Conservation (phyloP, 768 basidiomycete genomes). For the Lactarius quietus region DNA sequence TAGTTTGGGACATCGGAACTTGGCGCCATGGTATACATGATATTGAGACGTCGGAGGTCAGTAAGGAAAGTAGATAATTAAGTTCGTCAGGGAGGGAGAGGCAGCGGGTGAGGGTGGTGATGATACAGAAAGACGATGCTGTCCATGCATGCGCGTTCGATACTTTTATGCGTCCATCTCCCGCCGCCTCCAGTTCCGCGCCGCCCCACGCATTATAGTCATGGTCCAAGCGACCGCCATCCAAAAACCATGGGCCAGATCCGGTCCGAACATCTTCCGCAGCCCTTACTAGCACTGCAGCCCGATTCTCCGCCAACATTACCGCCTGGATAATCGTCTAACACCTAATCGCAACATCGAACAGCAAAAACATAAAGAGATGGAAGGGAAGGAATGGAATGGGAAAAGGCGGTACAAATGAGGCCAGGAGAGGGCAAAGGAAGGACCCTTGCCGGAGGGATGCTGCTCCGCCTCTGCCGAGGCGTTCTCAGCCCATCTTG, state of each 20-base stretch:
- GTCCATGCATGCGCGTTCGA: constrained; percentile 24
- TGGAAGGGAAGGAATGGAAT: constrained; percentile 17
- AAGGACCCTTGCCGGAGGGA: constrained; percentile 5
- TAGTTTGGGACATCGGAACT: not conserved
- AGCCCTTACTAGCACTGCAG: constrained; percentile 20
- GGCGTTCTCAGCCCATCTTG: constrained; percentile 47
- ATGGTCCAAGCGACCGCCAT: constrained; percentile 21
- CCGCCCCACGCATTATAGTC: constrained; percentile 24
- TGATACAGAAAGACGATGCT: constrained; percentile 20
- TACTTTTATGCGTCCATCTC: constrained; percentile 24
- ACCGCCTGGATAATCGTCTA: constrained; percentile 25
- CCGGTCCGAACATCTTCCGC: constrained; percentile 17
- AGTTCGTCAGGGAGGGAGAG: constrained; percentile 19
- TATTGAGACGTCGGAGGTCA: constrained; percentile 21
- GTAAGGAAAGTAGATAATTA: constrained; percentile 26
- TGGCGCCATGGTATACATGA: constrained; percentile 20
- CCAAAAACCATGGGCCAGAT: constrained; percentile 13
- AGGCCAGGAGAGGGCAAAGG: constrained; percentile 12
- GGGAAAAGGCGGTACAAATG: constrained; percentile 22
- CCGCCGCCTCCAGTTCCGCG: constrained; percentile 15
- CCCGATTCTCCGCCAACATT: constrained; percentile 23
- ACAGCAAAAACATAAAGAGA: constrained; percentile 22
- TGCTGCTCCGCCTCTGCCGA: constrained; percentile 12
- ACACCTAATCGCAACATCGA: constrained; percentile 25
- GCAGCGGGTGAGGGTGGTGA: constrained; percentile 5